Percentiles rank a stretch among this genome's conserved stretches.
phyloP scores from a whole-genome alignment of 78 protist genomes.

The Bodo saltans region DNA sequence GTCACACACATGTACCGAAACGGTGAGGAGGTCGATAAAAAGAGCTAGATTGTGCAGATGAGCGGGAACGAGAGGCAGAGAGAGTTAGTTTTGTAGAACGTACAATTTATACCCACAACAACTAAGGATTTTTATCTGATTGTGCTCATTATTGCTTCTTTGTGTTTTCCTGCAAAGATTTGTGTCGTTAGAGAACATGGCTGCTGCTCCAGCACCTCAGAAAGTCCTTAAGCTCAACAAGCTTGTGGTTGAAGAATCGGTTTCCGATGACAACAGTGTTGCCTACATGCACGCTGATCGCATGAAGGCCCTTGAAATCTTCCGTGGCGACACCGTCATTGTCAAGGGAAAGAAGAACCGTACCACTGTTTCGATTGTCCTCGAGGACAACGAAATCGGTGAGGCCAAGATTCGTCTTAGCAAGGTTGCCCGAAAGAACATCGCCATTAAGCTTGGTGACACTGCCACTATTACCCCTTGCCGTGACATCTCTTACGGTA shows the following conservation, averaged over 20 bases:
- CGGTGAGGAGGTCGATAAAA: no score
- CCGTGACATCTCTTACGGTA: conserved; percentile 87
- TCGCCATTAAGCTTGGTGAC: conserved; percentile 92
- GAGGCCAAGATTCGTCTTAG: conserved; percentile 90
- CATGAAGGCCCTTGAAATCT: conserved; percentile 79
- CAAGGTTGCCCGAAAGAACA: conserved; percentile 82
- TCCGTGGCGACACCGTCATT: conserved; percentile 93
- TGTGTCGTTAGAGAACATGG: no score
- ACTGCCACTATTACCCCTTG: conserved; percentile 83
- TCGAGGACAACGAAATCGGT: conserved; percentile 84
- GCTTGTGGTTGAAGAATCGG: conserved; percentile 92
- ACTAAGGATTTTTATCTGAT: no score
- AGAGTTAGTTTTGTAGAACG: no score
- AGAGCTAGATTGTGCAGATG: no score
- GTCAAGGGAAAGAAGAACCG: conserved; percentile 94
- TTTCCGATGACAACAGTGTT: conserved; percentile 92
- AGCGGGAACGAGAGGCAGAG: no score
- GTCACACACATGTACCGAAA: no score
- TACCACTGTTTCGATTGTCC: conserved; percentile 92
- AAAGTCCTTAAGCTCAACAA: conserved; percentile 77
- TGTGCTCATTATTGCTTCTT: no score
- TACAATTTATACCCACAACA: no score
- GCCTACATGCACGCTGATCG: conserved; percentile 58
- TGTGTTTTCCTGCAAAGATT: no score
- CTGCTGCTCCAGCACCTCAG: background rate